phyloP scores from a whole-genome alignment of 306 rosid species.

The Castanea crenata region DNA sequence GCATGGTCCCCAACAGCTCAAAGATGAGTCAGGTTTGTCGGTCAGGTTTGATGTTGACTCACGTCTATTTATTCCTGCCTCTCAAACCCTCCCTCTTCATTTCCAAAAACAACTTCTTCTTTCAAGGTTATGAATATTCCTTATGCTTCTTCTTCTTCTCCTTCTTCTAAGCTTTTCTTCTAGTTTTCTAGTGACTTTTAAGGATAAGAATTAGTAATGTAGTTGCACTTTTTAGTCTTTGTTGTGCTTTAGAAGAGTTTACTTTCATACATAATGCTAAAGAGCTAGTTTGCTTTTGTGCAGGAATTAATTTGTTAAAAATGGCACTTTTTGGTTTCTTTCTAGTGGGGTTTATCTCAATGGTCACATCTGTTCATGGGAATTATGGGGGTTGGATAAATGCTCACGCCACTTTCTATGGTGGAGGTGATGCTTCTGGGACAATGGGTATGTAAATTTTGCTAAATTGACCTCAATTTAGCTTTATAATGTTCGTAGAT shows the following conservation, averaged over 20 bases:
- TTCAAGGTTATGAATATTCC: slow-evolving; percentile 25
- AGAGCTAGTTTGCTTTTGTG: slow-evolving; percentile 22
- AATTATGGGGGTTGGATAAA: slow-evolving; percentile 62
- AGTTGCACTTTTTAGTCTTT: background rate
- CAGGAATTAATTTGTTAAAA: slow-evolving; percentile 22
- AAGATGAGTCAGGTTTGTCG: slow-evolving; percentile 24
- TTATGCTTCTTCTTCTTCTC: background rate
- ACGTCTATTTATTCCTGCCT: slow-evolving; percentile 64
- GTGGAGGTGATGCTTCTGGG: slow-evolving; percentile 86
- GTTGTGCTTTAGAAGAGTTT: background rate
- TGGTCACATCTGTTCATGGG: slow-evolving; percentile 41
- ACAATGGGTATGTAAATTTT: slow-evolving; percentile 61
- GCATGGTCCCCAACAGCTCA: slow-evolving; percentile 57
- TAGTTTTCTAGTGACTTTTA: slow-evolving; percentile 1
- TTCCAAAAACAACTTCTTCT: slow-evolving; percentile 31
- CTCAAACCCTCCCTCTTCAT: slow-evolving; percentile 36
- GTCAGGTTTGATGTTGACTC: slow-evolving; percentile 53
- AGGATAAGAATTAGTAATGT: background rate
- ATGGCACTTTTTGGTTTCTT: slow-evolving; percentile 48
- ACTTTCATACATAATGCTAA: slow-evolving; percentile 16
- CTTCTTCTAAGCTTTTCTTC: background rate
- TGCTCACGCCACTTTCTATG: slow-evolving; percentile 90
- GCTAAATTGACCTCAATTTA: background rate
- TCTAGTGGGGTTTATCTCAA: slow-evolving; percentile 36
- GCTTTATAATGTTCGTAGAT: background rate